Evolutionary conservation across 2,329 filamentous ascomycete genomes (phyloP), one percentile per base, ranked within the genome.

Genomic region (Myriosclerotinia curreyana): DNA sequence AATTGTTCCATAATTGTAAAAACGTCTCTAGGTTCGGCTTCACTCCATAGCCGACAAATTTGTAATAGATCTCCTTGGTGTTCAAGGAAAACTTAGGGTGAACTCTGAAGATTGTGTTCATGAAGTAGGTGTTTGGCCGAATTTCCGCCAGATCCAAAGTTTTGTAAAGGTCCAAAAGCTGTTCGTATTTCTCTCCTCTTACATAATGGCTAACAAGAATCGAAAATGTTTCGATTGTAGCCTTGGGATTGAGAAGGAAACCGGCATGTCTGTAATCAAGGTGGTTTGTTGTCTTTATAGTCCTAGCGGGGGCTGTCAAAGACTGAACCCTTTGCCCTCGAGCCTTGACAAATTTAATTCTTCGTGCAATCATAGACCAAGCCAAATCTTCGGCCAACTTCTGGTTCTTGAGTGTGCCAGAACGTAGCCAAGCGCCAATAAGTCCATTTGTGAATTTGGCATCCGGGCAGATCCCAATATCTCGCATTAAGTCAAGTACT

Each of bases 391-490:
- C 89, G 2, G 89, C 91, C 70, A 83, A 83, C 58, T 82, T 77
- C 60, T 84, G 76, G 62, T 86, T 78, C 28, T 78, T 77, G 1
- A 79, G 77, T 8, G 78, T 83, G 28, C 84, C 84, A 7, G 85
- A 82, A 54, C 91, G 84, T 60, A 95, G 80, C 83, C 90, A 92
- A 1, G 89, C 90, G 11, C 87, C 90, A 62, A 96, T 85, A 25
- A 96, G 80, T 9, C 91, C 90, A 72, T 96, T 96, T 64, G 95
- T 80, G 69, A 96, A 90, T 60, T 89, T 87, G 2, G 90, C 80
- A 49, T 90, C 86, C 2, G 91, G 86, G 64, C 81, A 80, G 42
- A 92, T 83, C 1, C 86, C 86, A 70, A 83, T 85, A 60, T 83
- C 80, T 69, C 87, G 85, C 89, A 96, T 94, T 67, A 92, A 81